These are phyloP conservation scores for Venturia pyrina DNA, from an alignment of 2,329 filamentous ascomycete genomes.

Conservation along the genomic window DNA sequence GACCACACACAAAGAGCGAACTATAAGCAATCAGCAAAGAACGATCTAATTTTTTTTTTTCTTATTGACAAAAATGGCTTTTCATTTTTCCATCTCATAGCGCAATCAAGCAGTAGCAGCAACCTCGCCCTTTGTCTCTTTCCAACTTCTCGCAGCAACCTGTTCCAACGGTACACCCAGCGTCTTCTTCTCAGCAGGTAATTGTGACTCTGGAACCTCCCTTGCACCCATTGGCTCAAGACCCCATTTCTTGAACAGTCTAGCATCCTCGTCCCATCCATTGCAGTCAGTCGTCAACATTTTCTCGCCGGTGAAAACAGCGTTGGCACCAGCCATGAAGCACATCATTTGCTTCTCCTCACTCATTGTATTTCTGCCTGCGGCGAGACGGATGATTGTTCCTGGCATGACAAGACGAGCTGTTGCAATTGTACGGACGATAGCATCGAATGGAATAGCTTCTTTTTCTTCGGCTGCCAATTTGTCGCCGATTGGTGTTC, in stretches of 20 bases:
- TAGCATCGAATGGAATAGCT: constrained; percentile 64
- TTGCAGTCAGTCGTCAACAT: constrained; percentile 91
- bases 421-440: constrained; percentile 75
- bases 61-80: not conserved
- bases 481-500: constrained; percentile 70
- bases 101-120: not conserved
- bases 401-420: constrained; percentile 73
- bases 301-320: constrained; percentile 92
- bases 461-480: constrained; percentile 28
- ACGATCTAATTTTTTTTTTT: not conserved
- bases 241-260: constrained; percentile 77
- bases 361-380: constrained; percentile 70
- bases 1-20: no score
- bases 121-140: not conserved
- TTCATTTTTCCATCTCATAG: not conserved
- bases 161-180: not conserved
- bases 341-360: constrained; percentile 85
- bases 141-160: not conserved
- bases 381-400: constrained; percentile 79
- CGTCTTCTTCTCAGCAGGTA: not conserved
- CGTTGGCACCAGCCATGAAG: constrained; percentile 85
- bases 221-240: constrained; percentile 56
- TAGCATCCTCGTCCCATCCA: constrained; percentile 80
- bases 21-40: not conserved
- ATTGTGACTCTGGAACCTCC: constrained; percentile 3